Evolutionary conservation across 2,329 filamentous ascomycete species (phyloP), one percentile per base, ranked within the genome.

Genomic region (Grosmannia penicillata): DNA sequence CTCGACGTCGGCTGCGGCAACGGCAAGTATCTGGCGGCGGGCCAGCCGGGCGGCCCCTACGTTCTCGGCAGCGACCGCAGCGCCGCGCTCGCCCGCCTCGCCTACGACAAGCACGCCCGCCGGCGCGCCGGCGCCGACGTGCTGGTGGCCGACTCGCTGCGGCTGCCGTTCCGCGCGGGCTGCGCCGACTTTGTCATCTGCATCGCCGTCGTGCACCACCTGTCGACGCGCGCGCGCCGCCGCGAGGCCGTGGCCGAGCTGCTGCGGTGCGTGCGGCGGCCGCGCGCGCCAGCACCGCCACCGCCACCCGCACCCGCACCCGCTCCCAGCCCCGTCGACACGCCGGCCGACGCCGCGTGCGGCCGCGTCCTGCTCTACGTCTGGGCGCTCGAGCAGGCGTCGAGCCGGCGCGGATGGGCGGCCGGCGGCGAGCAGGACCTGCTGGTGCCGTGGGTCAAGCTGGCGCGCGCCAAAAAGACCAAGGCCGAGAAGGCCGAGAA

Each of bases 321-420:
- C n/a, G n/a, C n/a, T n/a, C n/a, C n/a, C n/a, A n/a, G n/a, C n/a
- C n/a, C n/a, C n/a, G n/a, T n/a, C n/a, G n/a, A n/a, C n/a, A n/a
- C n/a, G n/a, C n/a, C n/a, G n/a, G n/a, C n/a, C 27, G 19, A 26
- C 37, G 9, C n/a, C 37, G 14, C 22, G 17, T 60, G 60, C 8
- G 85, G 84, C 1, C 75, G 69, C 54, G 79, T 81, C 14, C 63
- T 96, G 40, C 68, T 96, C 37, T 95, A 91, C 56, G 89, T 93
- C 15, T 96, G 91, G 91, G 91, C 91, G 1, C 67, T 98, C 17
- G 91, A 98, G 66, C 91, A 98, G 61, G 78, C 80, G 49, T 65
- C 65, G 41, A 94, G 86, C 58, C 74, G 91, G 41, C 68, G 91
- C 45, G 89, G 89, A 3, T 98, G 89, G 89, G 77, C 86, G 53